Evolutionary conservation across 2,329 filamentous ascomycete species (phyloP), one percentile per base, ranked within the genome.

Genomic region (Aciculosporium take): DNA sequence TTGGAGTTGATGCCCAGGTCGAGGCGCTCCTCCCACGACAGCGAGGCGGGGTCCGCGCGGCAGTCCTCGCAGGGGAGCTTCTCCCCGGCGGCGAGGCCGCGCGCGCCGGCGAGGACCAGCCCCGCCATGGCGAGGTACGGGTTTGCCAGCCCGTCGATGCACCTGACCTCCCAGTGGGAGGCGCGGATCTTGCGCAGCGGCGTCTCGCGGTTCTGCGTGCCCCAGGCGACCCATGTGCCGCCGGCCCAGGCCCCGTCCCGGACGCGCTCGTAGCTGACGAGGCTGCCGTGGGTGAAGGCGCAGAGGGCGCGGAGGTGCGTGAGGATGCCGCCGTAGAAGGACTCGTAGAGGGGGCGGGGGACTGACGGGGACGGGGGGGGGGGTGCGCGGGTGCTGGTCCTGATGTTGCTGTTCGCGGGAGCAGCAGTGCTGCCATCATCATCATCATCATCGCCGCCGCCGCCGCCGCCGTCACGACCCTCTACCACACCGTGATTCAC

Each of bases 191-290:
- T 79, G 10, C 84, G 72, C 8, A 93, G 64, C 0, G 84, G 80
- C 4, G 76, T 68, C 62, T 89, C 83, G 15, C 82, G 76, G 57
- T 91, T 91, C 60, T 91, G 79, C 4, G 76, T 82, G 10, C 85
- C 85, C 84, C 84, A 93, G 0, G 79, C 65, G 0, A 88, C 72
- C 78, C 80, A 88, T 7, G 77, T 73, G 0, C 83, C 83, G n/a
- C 83, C 83, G 0, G 82, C 73, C 84, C 84, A 91, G 44, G 65
- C 66, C n/a, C 83, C 72, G 40, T 86, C 78, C 1, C 63, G 59
- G 9, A 84, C 68, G 4, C 84, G 72, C 28, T 73, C 72, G 57
- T 91, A 91, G 56, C 79, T 84, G 0, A 68, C 67, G 1, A 72
- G 66, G 48, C 76, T 74, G 28, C 78, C 71, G 51, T 84, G 74